Evolutionary conservation across 257 asterid species (phyloP), one percentile per base, ranked within the genome.

Genomic region (Oldenlandia corymbosa): DNA sequence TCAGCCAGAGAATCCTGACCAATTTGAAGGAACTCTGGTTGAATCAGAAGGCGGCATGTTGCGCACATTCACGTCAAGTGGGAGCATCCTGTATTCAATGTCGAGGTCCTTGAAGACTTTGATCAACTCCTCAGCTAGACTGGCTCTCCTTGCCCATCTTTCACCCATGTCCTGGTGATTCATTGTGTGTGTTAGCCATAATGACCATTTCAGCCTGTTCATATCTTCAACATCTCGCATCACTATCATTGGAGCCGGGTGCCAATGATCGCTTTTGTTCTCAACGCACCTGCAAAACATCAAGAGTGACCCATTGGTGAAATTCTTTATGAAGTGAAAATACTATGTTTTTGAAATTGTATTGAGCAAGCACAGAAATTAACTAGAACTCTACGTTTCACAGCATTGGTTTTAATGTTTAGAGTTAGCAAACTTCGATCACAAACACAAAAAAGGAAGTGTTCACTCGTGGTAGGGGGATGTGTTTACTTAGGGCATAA

Each of bases 151-250:
- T 5, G 55, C 52, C 82, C 82, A 89, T 71, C 97, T 87, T 80
- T 92, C 95, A 4, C 95, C 93, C 97, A 92, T 92, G 73, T 92
- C 90, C 64, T 92, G 96, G 66, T 69, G 76, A 73, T 92, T 92
- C 84, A 92, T 92, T 26, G 60, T 85, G 81, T 92, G 97, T 0
- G 83, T 70, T 24, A 72, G 82, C 96, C 99, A 90, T 7, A 84
- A 32, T 0, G 99, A 87, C 79, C 85, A 87, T 74, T 79, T 87
- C 78, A 93, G 51, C 76, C 84, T 50, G 84, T 93, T 93, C 92
- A 90, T 56, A 78, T 93, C 99, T 75, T 83, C 96, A 26, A 93
- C 76, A 42, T 93, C 95, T 58, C 94, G 83, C 88, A 85, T 73
- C n/a, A 93, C 95, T 27, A 90, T 65, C 77, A 66, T 28, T 0